Percentiles rank a stretch among this genome's conserved stretches.
Evolutionary conservation across 2,329 filamentous ascomycete species (phyloP).

Genomic region (Sarocladium oryzae): DNA sequence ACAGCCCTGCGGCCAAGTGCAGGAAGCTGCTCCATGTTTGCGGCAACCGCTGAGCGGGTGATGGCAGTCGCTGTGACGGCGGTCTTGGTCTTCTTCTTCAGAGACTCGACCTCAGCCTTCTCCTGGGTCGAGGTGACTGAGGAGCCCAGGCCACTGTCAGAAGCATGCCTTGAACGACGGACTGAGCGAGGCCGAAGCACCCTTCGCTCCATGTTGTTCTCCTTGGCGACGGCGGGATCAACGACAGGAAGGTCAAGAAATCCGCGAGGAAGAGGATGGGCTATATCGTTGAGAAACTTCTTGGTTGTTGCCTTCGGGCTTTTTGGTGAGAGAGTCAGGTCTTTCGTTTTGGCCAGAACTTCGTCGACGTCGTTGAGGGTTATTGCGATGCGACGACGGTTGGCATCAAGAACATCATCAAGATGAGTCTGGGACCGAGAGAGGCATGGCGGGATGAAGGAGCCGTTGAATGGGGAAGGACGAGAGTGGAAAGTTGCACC

Average conservation of each 20-base stretch:
- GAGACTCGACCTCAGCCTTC: conserved; percentile 38
- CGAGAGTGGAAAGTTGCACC: conserved; percentile 59
- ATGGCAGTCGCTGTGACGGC: conserved; percentile 47
- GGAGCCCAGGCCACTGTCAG: conserved; percentile 83
- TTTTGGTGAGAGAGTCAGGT: conserved; percentile 31
- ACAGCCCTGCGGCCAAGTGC: conserved; percentile 63
- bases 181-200: conserved; percentile 48
- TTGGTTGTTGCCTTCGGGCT: conserved; percentile 17
- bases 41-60: conserved; percentile 50
- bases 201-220: conserved; percentile 35
- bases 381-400: conserved; percentile 61
- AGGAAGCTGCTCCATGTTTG: conserved; percentile 42
- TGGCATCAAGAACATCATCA: conserved; percentile 65
- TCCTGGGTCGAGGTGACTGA: conserved; percentile 62
- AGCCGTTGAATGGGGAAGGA: conserved; percentile 35
- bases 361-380: conserved; percentile 61
- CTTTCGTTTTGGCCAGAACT: conserved; percentile 44
- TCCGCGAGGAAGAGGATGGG: conserved; percentile 52
- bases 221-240: conserved; percentile 29
- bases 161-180: conserved; percentile 57
- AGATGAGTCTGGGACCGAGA: conserved; percentile 63
- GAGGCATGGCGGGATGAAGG: conserved; percentile 47
- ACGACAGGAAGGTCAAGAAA: conserved; percentile 52
- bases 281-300: conserved; percentile 43
- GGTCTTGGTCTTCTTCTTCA: conserved; percentile 29